Base-by-base conservation (phyloP, 2,329 filamentous ascomycete species). In the Aureobasidium zeae region DNA sequence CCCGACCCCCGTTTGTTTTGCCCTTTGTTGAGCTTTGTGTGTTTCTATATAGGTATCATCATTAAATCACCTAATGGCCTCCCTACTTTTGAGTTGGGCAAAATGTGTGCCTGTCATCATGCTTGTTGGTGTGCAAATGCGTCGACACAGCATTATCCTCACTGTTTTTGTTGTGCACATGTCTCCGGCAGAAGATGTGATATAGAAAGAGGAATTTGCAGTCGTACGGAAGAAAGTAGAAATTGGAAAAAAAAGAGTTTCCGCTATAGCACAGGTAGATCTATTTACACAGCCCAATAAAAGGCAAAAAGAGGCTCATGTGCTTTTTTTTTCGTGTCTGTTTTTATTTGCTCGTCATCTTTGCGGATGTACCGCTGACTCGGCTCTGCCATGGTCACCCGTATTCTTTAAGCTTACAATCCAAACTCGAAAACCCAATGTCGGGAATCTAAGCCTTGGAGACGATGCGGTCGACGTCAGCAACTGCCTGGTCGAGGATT, bases 401-500 rank as follows among this genome's bases (percentile, higher is more conserved):
- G 3, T 12, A 15, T 8, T 16, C 10, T 21, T 13, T 32, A 13
- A 25, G 39, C 39, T 43, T 33, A 33, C 39, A 43, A 11, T 30
- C 28, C n/a, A 16, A 13, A 4, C 20, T 11, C 21, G n/a, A 19
- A 32, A 32, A 31, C 10, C 28, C 33, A 28, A 42, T 32, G 15
- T 26, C 13, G 22, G 21, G 15, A 8, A 20, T 34, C 15, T 43
- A 43, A 43, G 39, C 39, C 37, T 47, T 33, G 37, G 45, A 33
- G 31, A 47, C 45, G 26, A 47, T 47, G 20, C 36, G 89, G 81
- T 98, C 91, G 63, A 98, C 81, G 68, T 98, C 91, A 53, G 83
- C 71, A 61, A 98, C 78, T 67, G 87, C 94, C 77, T 98, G 91
- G 73, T 91, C 83, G 57, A 98, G 80, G 61, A 98, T 95, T 74